Evolutionary conservation across 306 rosid species (phyloP), one percentile per base, ranked within the genome.

Genomic region (Dryas octopetala): DNA sequence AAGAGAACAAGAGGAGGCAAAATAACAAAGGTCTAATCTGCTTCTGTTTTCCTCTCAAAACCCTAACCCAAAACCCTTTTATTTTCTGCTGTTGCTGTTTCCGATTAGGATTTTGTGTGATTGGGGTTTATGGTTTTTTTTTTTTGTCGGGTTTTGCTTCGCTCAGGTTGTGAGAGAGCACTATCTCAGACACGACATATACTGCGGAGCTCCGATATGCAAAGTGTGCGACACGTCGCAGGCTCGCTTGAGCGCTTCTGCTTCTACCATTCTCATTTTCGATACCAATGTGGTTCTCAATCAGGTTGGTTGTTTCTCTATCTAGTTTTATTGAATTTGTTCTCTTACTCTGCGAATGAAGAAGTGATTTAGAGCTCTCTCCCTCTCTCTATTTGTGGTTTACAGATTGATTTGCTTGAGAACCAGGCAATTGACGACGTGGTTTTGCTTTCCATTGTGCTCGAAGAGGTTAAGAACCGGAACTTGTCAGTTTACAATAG

Each of bases 351-450:
- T 4, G 54, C 49, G 26, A 28, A 64, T 14, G 8, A 43, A 62
- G 8, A 9, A 72, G 43, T 41, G 70, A 15, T 60, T 47, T 47
- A 5, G 54, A 51, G 55, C 32, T 59, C 12, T 32, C 38, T 32
- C 38, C 38, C 38, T 32, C 38, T 32, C 38, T 32, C 38, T 49
- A 62, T 6, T 41, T 45, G 69, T 67, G 44, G 5, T 45, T 75
- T 70, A 5, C 86, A 96, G 98, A 96, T 96, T 89, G 99, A 96
- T 89, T 90, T 96, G 87, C 85, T 96, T 70, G 99, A 96, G 86
- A 96, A 92, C 75, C 83, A 91, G 9, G 96, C 96, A 0, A 87
- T 96, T 16, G 93, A 92, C 4, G 87, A 92, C 59, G 97, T 96
- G 54, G 98, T 96, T 68, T 68, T 96, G 79, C 85, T 92, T 38